Evolutionary conservation across 306 rosid genomes (phyloP), one percentile per base, ranked within the genome.

Genomic region (Glycine soja): DNA sequence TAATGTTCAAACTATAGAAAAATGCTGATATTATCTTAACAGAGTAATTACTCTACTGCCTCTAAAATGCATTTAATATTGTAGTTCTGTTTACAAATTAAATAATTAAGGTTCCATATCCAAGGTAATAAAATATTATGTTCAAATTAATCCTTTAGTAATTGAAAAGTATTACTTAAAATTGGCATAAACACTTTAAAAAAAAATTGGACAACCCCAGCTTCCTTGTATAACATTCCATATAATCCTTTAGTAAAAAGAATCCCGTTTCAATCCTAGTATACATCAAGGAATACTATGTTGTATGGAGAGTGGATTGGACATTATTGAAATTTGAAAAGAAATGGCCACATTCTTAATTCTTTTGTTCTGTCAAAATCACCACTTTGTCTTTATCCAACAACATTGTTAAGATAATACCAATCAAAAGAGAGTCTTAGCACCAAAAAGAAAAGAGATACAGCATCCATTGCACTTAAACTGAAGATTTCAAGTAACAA

Each of bases 111-210:
- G 2, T 11, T 54, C 50, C 51, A 65, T 10, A 42, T 10, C 43
- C 40, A 42, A 63, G 74, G 15, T 52, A n/a, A 74, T 51, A 15
- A 43, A 50, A 13, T 30, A 0, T 58, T 74, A 73, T 43, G 15
- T 48, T 63, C 24, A 64, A 16, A 74, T 30, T 75, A 15, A 34
- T 46, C 74, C 38, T 42, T 36, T 42, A n/a, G 40, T 8, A 51
- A 70, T 10, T 62, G 52, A 15, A 12, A 59, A 70, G 56, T 78
- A 43, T 48, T 68, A 50, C 70, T 13, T 72, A 46, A 10, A 24
- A 24, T n/a, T 70, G n/a, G 82, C 61, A 56, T 43, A 40, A 45
- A 24, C 13, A 19, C 11, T 47, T 61, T 4, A 2, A 62, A 47
- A 47, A 47, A 2, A 15, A 19, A 34, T 13, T 14, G 71, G 18